phyloP scores from a whole-genome alignment of 2,329 filamentous ascomycete genomes.

The Diaporthe citrichinensis region DNA sequence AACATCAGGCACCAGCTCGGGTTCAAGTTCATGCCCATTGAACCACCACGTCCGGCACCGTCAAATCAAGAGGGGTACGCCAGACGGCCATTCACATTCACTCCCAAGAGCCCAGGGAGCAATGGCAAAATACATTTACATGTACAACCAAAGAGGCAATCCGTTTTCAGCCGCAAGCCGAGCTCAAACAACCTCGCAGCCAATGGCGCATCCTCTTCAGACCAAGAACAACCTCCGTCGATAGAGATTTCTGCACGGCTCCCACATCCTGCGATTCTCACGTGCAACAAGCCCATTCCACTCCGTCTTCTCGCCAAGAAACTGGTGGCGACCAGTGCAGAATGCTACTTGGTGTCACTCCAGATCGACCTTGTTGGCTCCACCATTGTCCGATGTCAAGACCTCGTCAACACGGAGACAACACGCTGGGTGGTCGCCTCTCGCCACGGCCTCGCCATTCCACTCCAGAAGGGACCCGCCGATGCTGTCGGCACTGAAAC shows the following conservation, averaged over 20 bases:
- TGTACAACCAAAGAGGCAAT: constrained; percentile 60
- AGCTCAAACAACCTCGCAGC: constrained; percentile 22
- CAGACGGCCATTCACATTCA: constrained; percentile 75
- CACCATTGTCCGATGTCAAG: constrained; percentile 85
- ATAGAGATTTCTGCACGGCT: constrained; percentile 84
- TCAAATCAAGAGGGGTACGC: constrained; percentile 87
- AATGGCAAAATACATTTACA: constrained; percentile 38
- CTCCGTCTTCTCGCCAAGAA: constrained; percentile 86
- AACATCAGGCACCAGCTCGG: constrained; percentile 80
- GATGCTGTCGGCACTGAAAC: constrained; percentile 76
- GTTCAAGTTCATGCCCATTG: constrained; percentile 93
- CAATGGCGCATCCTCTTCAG: constrained; percentile 15
- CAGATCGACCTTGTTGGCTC: constrained; percentile 86
- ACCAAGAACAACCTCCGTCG: constrained; percentile 68
- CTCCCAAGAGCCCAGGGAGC: constrained; percentile 54
- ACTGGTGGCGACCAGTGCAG: constrained; percentile 76
- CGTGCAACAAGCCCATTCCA: constrained; percentile 88
- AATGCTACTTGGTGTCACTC: constrained; percentile 81
- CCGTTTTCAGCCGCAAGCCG: constrained; percentile 45
- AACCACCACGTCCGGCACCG: constrained; percentile 80
- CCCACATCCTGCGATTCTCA: constrained; percentile 89
- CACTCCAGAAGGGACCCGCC: constrained; percentile 71
- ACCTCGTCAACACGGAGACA: constrained; percentile 77
- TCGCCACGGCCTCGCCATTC: constrained; percentile 78
- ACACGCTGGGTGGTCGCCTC: constrained; percentile 83